A percentile compares a stretch with the other conserved stretches of the same genome.
phyloP scores from a whole-genome alignment of 306 rosid genomes.

The Quercus suber region DNA sequence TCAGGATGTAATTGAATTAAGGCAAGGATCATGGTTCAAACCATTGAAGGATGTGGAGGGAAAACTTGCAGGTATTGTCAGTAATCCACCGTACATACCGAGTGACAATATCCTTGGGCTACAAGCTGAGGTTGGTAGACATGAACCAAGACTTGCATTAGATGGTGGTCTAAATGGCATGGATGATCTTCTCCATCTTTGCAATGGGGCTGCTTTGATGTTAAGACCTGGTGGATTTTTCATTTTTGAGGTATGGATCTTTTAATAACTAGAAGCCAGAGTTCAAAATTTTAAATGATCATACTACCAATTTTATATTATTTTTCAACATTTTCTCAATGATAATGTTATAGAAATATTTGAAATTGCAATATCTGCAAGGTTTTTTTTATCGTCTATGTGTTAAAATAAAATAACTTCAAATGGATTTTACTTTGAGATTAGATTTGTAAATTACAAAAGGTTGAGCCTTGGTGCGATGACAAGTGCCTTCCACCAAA shows the following conservation, averaged over 20 bases:
- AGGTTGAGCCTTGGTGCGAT: no score
- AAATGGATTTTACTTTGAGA: background rate
- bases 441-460: background rate
- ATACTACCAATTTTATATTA: background rate
- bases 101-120: conserved; percentile 59
- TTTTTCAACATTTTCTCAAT: background rate
- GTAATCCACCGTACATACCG: conserved; percentile 93
- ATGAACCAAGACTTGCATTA: conserved; percentile 72
- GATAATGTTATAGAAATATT: background rate
- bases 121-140: conserved; percentile 89
- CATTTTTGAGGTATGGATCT: conserved; percentile 65
- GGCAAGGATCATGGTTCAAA: conserved; percentile 89
- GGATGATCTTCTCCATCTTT: conserved; percentile 69
- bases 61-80: conserved; percentile 66
- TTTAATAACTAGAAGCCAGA: background rate
- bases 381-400: background rate
- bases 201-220: conserved; percentile 68
- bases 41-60: conserved; percentile 69
- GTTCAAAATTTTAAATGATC: no score
- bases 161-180: conserved; percentile 78
- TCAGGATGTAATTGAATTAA: conserved; percentile 59
- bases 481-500: no score
- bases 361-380: background rate
- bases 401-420: background rate
- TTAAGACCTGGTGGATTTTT: conserved; percentile 85